Conservation (phyloP, 495 filamentous ascomycete species). For the Lindgomyces ingoldianus region DNA sequence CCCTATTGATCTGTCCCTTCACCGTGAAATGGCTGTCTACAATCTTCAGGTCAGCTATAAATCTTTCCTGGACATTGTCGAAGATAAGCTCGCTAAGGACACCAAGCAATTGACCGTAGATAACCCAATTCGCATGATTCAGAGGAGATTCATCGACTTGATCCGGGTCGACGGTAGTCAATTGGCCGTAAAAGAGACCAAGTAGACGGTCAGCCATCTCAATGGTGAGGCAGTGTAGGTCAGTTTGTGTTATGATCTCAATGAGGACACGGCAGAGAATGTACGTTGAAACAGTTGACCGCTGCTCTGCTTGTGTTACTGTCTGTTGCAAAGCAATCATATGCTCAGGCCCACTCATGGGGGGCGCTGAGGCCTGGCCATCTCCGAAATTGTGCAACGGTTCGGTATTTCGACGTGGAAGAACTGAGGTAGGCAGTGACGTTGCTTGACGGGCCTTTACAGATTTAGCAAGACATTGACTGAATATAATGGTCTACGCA, state of each 20-base stretch:
- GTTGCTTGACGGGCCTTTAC: slow-evolving; percentile 28
- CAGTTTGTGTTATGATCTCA: slow-evolving; percentile 90
- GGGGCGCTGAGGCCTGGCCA: slow-evolving; percentile 9
- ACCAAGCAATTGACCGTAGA: slow-evolving; percentile 86
- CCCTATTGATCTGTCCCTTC: slow-evolving; percentile 58
- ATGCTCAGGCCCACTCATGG: slow-evolving; percentile 12
- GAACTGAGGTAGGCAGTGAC: slow-evolving; percentile 22
- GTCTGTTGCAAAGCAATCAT: slow-evolving; percentile 55
- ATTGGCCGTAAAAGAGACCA: slow-evolving; percentile 88
- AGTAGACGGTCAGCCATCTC: slow-evolving; percentile 91
- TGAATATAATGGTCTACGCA: slow-evolving; percentile 41
- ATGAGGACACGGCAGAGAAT: slow-evolving; percentile 91
- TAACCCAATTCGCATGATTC: slow-evolving; percentile 88
- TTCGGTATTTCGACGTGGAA: slow-evolving; percentile 37
- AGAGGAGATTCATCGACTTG: slow-evolving; percentile 75
- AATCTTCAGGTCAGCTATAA: slow-evolving; percentile 74
- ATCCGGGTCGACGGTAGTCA: slow-evolving; percentile 84
- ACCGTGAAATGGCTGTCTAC: slow-evolving; percentile 68
- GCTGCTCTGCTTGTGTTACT: slow-evolving; percentile 75
- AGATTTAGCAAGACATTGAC: background rate
- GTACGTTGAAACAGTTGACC: slow-evolving; percentile 90
- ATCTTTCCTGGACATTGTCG: slow-evolving; percentile 75
- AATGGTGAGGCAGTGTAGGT: slow-evolving; percentile 72
- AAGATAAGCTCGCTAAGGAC: slow-evolving; percentile 95
- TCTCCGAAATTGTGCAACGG: slow-evolving; percentile 27